phyloP scores from a whole-genome alignment of 2,329 filamentous ascomycete species.

The Pseudogymnoascus sp. region DNA sequence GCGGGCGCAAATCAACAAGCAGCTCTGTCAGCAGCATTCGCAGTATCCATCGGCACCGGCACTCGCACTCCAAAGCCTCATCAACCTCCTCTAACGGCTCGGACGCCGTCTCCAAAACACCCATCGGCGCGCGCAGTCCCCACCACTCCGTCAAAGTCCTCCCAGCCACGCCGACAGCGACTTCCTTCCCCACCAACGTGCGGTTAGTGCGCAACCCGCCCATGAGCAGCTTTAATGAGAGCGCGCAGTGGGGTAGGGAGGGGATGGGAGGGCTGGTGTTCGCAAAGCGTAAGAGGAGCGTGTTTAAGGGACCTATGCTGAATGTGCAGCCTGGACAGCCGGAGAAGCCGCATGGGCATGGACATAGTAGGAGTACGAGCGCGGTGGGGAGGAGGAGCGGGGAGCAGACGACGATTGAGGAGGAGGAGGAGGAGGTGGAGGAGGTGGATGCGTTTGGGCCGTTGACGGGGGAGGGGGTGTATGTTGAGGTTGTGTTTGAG shows the following conservation, averaged over 20 bases:
- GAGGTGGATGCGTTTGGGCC: slow-evolving; percentile 51
- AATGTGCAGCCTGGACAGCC: slow-evolving; percentile 33
- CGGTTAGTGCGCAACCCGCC: slow-evolving; percentile 63
- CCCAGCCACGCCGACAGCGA: slow-evolving; percentile 72
- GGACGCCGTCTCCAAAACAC: slow-evolving; percentile 62
- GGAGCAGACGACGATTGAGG: slow-evolving; percentile 63
- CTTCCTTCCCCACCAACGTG: slow-evolving; percentile 75
- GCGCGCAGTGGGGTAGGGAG: slow-evolving; percentile 39
- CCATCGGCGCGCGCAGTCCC: slow-evolving; percentile 61
- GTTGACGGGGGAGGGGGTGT: slow-evolving; percentile 27
- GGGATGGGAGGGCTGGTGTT: slow-evolving; percentile 58
- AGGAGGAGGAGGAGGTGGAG: slow-evolving; percentile 44
- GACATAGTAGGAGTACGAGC: slow-evolving; percentile 50
- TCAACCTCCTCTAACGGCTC: slow-evolving; percentile 80
- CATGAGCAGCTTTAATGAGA: slow-evolving; percentile 49
- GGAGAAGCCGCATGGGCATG: slow-evolving; percentile 25
- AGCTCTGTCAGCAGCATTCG: slow-evolving; percentile 90
- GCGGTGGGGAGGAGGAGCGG: slow-evolving; percentile 59
- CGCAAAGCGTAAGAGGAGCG: slow-evolving; percentile 69
- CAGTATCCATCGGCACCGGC: slow-evolving; percentile 78
- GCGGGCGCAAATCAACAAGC: slow-evolving; percentile 90
- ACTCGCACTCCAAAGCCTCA: slow-evolving; percentile 87
- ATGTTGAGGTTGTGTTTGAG: slow-evolving; percentile 18
- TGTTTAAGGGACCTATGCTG: slow-evolving; percentile 74
- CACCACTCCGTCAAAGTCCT: slow-evolving; percentile 93